Evolutionary conservation across 2,329 filamentous ascomycete species (phyloP), one percentile per base, ranked within the genome.

Genomic region (Alternaria gansuensis): DNA sequence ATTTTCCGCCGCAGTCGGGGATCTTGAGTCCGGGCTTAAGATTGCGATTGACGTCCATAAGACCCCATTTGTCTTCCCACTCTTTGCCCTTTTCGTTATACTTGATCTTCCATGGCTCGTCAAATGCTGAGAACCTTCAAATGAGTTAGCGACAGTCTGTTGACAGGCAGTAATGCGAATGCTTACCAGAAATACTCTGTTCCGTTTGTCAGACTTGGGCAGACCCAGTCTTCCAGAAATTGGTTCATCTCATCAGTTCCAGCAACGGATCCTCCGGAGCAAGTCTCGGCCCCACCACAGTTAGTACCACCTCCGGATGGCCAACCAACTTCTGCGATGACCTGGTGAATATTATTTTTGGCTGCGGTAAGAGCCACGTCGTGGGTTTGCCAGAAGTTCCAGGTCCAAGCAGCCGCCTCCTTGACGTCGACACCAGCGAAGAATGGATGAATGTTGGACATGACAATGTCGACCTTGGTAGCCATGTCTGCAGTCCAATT

Each of bases 391-490:
- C 93, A 98, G 79, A 97, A 98, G 14, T 78, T 78, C 79, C 83
- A 91, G 0, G 94, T 96, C 94, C 94, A 98, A 7, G 75, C 79
- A 0, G 93, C 89, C 0, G 92, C 92, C 1, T 84, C 75, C 2
- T 85, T 81, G 2, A 88, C 89, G 0, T 84, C 81, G 11, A 92
- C 87, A 45, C 94, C 94, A 0, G 89, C 90, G 74, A 98, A 98
- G 83, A 98, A 97, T 0, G 95, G 94, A 75, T 98, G 95, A 54
- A 98, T 91, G 74, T 98, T 98, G 67, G 92, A 90, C 93, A 98
- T 97, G 78, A 98, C 88, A 70, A 91, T 88, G 77, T 98, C 93
- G 40, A 92, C 90, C 51, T 87, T 83, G 4, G 79, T 68, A 0
- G 90, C 90, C 17, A 98, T 85, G 2, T 83, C 81, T 0, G 83